Conservation (phyloP, 805 yeast genomes). For the Millerozyma acaciae region DNA sequence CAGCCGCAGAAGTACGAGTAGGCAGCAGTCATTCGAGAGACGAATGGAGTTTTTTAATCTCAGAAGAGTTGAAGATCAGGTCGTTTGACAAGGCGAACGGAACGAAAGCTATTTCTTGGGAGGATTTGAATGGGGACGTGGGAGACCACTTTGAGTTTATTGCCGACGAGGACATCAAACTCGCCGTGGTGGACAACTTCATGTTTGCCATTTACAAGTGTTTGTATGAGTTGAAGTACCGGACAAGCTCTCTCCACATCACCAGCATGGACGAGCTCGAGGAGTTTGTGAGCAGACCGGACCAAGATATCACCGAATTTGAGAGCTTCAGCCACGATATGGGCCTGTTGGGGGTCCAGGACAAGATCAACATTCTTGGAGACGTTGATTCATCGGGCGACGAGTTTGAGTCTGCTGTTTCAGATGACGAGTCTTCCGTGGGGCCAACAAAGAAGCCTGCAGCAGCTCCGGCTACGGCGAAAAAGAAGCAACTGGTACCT, state of each 20-base stretch:
- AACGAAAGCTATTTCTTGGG: slow-evolving; percentile 67
- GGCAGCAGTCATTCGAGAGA: slow-evolving; percentile 37
- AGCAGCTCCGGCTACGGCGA: not conserved
- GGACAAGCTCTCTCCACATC: slow-evolving; percentile 45
- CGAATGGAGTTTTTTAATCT: slow-evolving; percentile 69
- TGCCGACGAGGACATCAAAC: slow-evolving; percentile 56
- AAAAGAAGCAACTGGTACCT: not conserved
- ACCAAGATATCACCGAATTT: slow-evolving; percentile 17
- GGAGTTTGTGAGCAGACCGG: slow-evolving; percentile 49
- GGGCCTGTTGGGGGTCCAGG: too few relatives aligned
- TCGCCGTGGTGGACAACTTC: slow-evolving; percentile 58
- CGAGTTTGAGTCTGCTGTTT: slow-evolving; percentile 13
- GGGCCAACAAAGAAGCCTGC: too few relatives aligned
- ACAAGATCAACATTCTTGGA: too few relatives aligned
- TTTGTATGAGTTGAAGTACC: slow-evolving; percentile 72
- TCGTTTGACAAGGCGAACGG: slow-evolving; percentile 51
- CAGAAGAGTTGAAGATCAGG: slow-evolving; percentile 55
- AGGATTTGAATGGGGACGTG: slow-evolving; percentile 76
- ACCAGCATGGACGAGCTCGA: slow-evolving; percentile 43
- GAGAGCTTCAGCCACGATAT: slow-evolving; percentile 17
- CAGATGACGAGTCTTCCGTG: too few relatives aligned
- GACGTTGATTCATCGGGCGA: too few relatives aligned
- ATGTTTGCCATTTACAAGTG: slow-evolving; percentile 59
- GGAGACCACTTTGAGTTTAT: slow-evolving; percentile 84
- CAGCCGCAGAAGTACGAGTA: slow-evolving; percentile 24